Percentiles rank a stretch among this genome's conserved stretches.
These are phyloP conservation scores for Verbena officinalis DNA, from an alignment of 257 asterid species.

Conservation along the genomic window DNA sequence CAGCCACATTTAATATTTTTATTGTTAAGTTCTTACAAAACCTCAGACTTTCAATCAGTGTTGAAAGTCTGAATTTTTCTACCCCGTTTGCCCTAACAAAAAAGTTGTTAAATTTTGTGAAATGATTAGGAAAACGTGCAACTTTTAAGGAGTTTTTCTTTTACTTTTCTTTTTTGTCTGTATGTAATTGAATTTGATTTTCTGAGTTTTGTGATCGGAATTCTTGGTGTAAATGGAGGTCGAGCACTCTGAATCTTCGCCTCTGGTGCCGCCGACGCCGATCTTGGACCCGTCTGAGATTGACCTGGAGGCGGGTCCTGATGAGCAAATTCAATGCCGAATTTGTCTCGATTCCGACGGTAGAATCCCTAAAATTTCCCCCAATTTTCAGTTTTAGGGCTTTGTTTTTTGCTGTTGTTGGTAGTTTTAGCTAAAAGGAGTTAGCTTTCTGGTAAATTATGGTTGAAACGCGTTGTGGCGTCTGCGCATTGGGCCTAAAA, in stretches of 20 bases:
- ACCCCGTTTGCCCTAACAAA: background rate
- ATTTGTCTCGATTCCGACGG: conserved; percentile 98
- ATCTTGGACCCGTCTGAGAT: conserved; percentile 66
- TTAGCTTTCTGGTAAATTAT: conserved; percentile 12
- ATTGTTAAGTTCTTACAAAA: conserved; percentile 17
- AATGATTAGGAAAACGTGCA: background rate
- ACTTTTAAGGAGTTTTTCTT: conserved; percentile 7
- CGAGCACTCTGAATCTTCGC: conserved; percentile 64
- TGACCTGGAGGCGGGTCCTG: conserved; percentile 96
- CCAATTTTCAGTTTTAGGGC: conserved; percentile 1
- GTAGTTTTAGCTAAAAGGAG: background rate
- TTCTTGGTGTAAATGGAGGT: conserved; percentile 44
- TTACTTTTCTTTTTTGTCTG: background rate
- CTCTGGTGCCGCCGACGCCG: conserved; percentile 72
- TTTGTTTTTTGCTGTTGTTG: conserved; percentile 9
- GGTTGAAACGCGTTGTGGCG: conserved; percentile 17
- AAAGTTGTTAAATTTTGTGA: background rate
- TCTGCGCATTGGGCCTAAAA: conserved; percentile 16
- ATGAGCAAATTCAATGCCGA: conserved; percentile 98
- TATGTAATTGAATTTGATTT: conserved; percentile 31
- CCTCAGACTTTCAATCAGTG: conserved; percentile 26
- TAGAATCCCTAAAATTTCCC: conserved; percentile 22
- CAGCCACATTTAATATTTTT: conserved; percentile 10
- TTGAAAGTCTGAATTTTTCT: conserved; percentile 30
- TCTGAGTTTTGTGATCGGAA: conserved; percentile 17